phyloP scores from a whole-genome alignment of 140 eudicot species.

The Flaveria floridana region DNA sequence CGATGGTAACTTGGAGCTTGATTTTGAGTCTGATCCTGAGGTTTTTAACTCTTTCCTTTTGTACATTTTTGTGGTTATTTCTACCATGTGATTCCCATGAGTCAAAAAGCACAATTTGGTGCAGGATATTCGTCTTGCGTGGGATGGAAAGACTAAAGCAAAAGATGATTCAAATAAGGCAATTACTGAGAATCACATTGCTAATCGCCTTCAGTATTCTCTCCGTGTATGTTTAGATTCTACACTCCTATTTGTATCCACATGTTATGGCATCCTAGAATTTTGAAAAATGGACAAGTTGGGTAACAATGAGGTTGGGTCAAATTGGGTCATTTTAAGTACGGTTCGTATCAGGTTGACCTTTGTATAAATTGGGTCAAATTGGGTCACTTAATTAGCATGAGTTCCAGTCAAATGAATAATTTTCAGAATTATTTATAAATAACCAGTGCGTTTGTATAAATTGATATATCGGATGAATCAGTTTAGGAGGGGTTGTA shows the following conservation, averaged over 20 bases:
- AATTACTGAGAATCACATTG: conserved; percentile 61
- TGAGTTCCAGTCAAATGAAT: background rate
- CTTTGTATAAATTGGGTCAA: too few relatives aligned
- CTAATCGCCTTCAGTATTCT: conserved; percentile 62
- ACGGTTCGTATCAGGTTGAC: background rate
- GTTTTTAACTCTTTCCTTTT: conserved; percentile 33
- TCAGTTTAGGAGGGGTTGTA: background rate
- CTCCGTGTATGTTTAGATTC: conserved; percentile 60
- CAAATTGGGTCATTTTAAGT: background rate
- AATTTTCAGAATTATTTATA: background rate
- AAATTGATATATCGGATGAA: background rate
- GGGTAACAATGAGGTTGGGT: background rate
- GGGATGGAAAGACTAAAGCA: conserved; percentile 29
- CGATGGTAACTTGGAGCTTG: conserved; percentile 73
- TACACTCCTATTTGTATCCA: conserved; percentile 5
- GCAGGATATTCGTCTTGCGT: conserved; percentile 70
- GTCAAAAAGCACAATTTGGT: conserved; percentile 24
- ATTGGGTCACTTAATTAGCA: too few relatives aligned
- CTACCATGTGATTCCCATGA: conserved; percentile 10
- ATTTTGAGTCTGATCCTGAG: conserved; percentile 80
- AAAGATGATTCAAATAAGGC: conserved; percentile 35
- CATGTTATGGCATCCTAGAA: background rate
- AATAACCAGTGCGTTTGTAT: background rate
- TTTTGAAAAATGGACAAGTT: background rate
- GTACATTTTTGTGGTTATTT: background rate